A percentile compares a stretch with the other conserved stretches of the same genome.
Conservation (phyloP, 805 yeast genomes). For the Candida bentonensis region DNA sequence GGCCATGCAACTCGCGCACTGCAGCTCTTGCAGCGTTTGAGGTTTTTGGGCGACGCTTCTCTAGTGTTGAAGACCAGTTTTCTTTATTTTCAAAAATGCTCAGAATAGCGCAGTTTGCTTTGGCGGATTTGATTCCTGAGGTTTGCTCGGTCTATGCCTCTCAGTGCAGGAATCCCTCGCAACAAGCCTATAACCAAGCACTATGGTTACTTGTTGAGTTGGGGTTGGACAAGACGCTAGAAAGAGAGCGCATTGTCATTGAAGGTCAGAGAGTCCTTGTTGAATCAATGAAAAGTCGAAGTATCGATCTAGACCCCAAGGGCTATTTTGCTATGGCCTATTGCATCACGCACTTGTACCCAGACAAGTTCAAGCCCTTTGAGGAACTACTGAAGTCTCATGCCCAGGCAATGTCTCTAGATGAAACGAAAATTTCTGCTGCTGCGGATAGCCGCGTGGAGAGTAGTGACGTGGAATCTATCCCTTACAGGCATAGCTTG, state of each 20-base stretch:
- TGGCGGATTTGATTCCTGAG: background rate
- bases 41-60: background rate
- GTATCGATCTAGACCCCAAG: conserved; percentile 13
- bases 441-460: background rate
- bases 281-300: background rate
- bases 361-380: conserved; percentile 6
- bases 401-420: background rate
- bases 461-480: conserved; percentile 1
- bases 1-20: background rate
- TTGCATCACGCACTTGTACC: conserved; percentile 7
- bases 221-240: background rate
- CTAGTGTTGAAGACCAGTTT: background rate
- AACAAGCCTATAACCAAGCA: background rate
- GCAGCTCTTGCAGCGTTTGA: background rate
- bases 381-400: conserved; percentile 4
- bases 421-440: background rate
- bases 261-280: background rate
- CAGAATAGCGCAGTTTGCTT: background rate
- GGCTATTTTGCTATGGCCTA: conserved; percentile 19
- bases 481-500: conserved; percentile 9
- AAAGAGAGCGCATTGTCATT: background rate
- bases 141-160: background rate
- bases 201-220: background rate
- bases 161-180: background rate
- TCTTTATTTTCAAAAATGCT: background rate